Conservation (phyloP, 139 green algal species). For the Spirogloea muscicola region DNA sequence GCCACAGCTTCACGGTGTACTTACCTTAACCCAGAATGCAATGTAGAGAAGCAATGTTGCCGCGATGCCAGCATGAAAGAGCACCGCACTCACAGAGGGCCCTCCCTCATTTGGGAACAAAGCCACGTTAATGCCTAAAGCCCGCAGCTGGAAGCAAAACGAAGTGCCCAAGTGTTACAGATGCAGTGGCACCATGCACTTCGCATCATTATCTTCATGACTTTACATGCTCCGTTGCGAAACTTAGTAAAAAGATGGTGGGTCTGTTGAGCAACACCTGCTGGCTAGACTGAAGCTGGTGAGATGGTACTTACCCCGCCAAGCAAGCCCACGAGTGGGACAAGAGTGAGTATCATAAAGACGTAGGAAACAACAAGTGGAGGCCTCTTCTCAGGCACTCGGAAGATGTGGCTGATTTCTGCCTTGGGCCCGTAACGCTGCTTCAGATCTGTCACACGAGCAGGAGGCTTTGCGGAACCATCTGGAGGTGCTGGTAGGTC, state of each 20-base stretch:
- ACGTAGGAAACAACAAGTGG: slow-evolving; percentile 29
- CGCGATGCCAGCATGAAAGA: slow-evolving; percentile 28
- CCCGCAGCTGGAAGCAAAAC: slow-evolving; percentile 6
- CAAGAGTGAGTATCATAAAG: slow-evolving; percentile 24
- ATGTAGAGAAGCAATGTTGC: slow-evolving; percentile 35
- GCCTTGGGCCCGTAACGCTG: slow-evolving; percentile 10
- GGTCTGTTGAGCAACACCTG: neutral
- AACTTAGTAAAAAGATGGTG: neutral
- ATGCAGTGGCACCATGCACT: neutral
- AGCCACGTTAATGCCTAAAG: slow-evolving; percentile 34
- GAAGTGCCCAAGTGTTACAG: neutral
- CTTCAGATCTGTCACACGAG: neutral
- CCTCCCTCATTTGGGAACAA: slow-evolving; percentile 10
- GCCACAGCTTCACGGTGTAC: neutral
- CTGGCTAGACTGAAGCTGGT: neutral
- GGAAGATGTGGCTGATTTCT: slow-evolving; percentile 43
- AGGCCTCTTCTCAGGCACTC: slow-evolving; percentile 22
- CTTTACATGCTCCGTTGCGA: neutral
- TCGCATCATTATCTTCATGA: neutral
- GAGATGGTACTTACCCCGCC: slow-evolving; percentile 22
- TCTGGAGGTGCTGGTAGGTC: slow-evolving; percentile 23
- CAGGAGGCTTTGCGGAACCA: slow-evolving; percentile 20
- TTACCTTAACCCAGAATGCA: slow-evolving; percentile 37
- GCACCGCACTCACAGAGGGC: slow-evolving; percentile 11
- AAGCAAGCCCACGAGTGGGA: slow-evolving; percentile 33